Conservation (phyloP, 2,329 filamentous ascomycete genomes). For the Aschersonia sp. region DNA sequence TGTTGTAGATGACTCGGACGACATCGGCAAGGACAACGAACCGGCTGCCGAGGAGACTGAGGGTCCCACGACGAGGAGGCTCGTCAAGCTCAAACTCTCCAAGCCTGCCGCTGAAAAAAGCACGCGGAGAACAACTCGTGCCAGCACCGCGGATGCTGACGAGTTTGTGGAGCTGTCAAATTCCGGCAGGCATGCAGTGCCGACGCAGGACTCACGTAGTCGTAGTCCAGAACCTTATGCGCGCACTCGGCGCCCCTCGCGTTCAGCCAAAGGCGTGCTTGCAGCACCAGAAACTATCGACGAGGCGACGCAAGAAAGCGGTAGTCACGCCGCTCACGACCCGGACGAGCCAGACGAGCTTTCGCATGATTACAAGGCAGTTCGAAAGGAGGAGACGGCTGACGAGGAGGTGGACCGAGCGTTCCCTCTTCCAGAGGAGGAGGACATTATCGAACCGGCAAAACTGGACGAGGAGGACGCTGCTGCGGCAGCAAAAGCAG, state of each 20-base stretch:
- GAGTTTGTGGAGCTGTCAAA: constrained; percentile 42
- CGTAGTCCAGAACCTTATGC: constrained; percentile 37
- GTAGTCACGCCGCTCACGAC: constrained; percentile 16
- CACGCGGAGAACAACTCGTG: constrained; percentile 34
- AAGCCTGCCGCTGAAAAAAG: constrained; percentile 11
- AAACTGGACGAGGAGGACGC: constrained; percentile 7
- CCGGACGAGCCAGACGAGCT: constrained; percentile 23
- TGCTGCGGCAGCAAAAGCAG: constrained; percentile 11
- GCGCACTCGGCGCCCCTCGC: constrained; percentile 28
- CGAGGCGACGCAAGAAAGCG: constrained; percentile 39
- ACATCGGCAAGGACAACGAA: constrained; percentile 4
- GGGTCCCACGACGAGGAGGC: constrained; percentile 15
- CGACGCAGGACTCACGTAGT: constrained; percentile 35
- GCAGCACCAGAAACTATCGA: constrained; percentile 31
- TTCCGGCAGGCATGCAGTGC: constrained; percentile 42
- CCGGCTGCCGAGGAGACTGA: constrained; percentile 12
- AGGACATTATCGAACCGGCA: constrained; percentile 11
- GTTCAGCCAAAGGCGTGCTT: constrained; percentile 35
- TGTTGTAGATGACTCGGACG: constrained; percentile 13
- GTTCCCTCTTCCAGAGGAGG: constrained; percentile 4
- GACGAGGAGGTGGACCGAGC: constrained; percentile 15
- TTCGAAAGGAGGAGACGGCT: constrained; percentile 14
- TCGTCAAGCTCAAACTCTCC: constrained; percentile 31
- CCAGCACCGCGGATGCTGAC: constrained; percentile 38
- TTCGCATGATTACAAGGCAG: constrained; percentile 15